Evolutionary conservation across 2,329 filamentous ascomycete species (phyloP), one percentile per base, ranked within the genome.

Genomic region (Apiospora aurea): DNA sequence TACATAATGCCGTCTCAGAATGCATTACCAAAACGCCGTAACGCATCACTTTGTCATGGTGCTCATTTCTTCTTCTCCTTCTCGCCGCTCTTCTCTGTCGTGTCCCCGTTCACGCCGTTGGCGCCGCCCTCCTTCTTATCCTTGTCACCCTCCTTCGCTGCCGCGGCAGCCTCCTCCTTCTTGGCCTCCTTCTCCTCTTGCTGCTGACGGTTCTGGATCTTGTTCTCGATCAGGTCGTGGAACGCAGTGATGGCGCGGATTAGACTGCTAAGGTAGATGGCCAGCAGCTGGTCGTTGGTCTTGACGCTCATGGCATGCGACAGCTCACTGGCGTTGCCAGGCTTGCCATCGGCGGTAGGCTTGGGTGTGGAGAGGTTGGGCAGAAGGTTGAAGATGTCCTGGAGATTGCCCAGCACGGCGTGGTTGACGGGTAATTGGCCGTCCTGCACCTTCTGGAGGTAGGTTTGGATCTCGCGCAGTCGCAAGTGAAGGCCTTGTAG

Each of bases 141-240:
- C 71, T 80, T 80, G 34, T 93, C 93, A 68, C 92, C 91, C 80
- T 95, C 90, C 73, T 85, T 85, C 71, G 84, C 83, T 47, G 78
- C 77, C 13, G 75, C 76, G 0, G 77, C 75, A 87, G 83, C 84
- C 71, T 87, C 83, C 69, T 90, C 90, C 73, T 91, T 94, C 85
- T 94, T 94, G 79, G 92, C 89, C 78, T 98, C 96, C 85, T 96
- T 96, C 80, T 99, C 96, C 80, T 98, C 96, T 80, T 97, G 93
- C 82, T 97, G 94, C 84, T 98, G 95, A 82, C 96, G 90, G 85
- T 99, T 99, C 86, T 98, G 96, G 77, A 98, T 98, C 89, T 99
- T 99, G 87, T 99, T 99, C 87, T 99, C 96, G 76, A 99, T 99
- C 77, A 99, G 86, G 81, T 99, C 96, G 83, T 99, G 96, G 92